phyloP scores from a whole-genome alignment of 768 basidiomycete genomes.

The Sistotremastrum niveocremeum region DNA sequence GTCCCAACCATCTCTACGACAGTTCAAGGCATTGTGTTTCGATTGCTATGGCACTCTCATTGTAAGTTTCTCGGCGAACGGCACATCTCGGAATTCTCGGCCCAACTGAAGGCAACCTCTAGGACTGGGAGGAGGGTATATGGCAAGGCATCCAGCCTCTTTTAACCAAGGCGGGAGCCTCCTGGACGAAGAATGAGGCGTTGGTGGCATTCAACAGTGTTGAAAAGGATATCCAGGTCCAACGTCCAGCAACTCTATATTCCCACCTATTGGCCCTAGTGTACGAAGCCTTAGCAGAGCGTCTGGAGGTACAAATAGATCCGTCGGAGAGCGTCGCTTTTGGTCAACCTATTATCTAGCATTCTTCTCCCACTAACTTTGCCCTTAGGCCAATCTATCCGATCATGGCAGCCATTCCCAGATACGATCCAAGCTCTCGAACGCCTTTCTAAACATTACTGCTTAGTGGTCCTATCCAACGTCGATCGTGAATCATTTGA shows the following conservation, averaged over 20 bases:
- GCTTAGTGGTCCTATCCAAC: slow-evolving; percentile 64
- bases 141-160: slow-evolving; percentile 40
- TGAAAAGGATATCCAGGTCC: slow-evolving; percentile 44
- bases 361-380: slow-evolving; percentile 17
- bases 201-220: slow-evolving; percentile 36
- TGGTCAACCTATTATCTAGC: slow-evolving; percentile 9
- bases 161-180: slow-evolving; percentile 20
- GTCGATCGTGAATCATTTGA: slow-evolving; percentile 51
- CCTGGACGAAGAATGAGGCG: slow-evolving; percentile 40
- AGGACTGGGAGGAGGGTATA: slow-evolving; percentile 70
- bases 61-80: slow-evolving; percentile 19
- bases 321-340: slow-evolving; percentile 17
- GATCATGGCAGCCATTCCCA: slow-evolving; percentile 50
- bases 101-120: background rate
- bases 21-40: slow-evolving; percentile 40
- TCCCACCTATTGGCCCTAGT: slow-evolving; percentile 37
- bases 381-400: slow-evolving; percentile 46
- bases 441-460: slow-evolving; percentile 46
- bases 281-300: slow-evolving; percentile 20
- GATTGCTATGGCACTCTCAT: slow-evolving; percentile 70
- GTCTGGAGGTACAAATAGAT: slow-evolving; percentile 12
- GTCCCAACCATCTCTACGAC: background rate
- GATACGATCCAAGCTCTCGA: slow-evolving; percentile 51
- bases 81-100: background rate
- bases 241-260: slow-evolving; percentile 47